phyloP scores from a whole-genome alignment of 148 eudicot species.

The Gaultheria prostrata region DNA sequence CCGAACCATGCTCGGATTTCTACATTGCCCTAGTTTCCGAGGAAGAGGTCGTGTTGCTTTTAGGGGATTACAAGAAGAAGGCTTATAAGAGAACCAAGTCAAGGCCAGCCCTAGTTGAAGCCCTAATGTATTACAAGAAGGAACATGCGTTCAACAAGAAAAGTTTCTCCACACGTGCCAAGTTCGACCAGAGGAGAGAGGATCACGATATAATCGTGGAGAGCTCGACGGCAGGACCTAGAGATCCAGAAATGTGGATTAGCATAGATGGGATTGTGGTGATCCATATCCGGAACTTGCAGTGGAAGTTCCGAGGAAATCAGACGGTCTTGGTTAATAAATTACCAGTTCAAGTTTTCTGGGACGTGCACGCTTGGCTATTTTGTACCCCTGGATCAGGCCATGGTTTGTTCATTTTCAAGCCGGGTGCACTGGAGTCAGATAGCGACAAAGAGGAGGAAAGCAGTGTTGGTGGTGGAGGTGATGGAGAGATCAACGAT shows the following conservation, averaged over 20 bases:
- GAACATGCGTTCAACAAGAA: constrained; percentile 59
- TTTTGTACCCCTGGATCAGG: constrained; percentile 52
- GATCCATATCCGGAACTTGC: constrained; percentile 52
- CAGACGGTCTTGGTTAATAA: constrained; percentile 66
- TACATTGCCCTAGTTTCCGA: constrained; percentile 72
- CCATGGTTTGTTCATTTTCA: constrained; percentile 76
- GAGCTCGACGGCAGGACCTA: constrained; percentile 35
- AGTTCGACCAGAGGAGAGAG: constrained; percentile 31
- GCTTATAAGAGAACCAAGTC: constrained; percentile 76
- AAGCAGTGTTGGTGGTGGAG: constrained; percentile 40
- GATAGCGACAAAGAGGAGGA: constrained; percentile 41
- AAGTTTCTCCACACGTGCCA: constrained; percentile 46
- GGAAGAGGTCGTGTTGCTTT: constrained; percentile 67
- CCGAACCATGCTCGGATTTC: constrained; percentile 70
- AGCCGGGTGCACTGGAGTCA: constrained; percentile 44
- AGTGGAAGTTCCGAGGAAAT: constrained; percentile 91
- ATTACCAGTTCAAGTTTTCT: constrained; percentile 61
- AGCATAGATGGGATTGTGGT: constrained; percentile 51
- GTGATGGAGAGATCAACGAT: constrained; percentile 37
- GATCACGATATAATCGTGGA: constrained; percentile 53
- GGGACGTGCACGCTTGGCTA: constrained; percentile 90
- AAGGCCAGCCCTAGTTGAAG: constrained; percentile 56
- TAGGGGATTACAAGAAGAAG: constrained; percentile 73
- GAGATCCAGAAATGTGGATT: constrained; percentile 59
- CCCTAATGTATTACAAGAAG: constrained; percentile 51